Base-by-base conservation (phyloP, 2,329 filamentous ascomycete species). In the Aspergillus neoniger region DNA sequence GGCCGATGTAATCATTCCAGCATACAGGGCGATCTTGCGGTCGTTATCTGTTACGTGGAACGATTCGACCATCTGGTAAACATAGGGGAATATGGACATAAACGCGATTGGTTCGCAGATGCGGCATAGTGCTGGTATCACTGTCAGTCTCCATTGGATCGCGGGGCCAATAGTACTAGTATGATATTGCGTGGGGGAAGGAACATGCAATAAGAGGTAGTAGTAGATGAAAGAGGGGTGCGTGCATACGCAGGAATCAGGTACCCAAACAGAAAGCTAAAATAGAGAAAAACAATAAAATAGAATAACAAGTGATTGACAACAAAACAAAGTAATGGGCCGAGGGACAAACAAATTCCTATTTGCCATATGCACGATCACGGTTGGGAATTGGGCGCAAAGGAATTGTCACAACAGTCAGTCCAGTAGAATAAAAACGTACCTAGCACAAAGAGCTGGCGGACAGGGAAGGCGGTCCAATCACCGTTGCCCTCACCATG, bases 21-120 rank as follows among this genome's bases (percentile, higher is more conserved):
- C 92, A 76, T 96, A 98, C 59, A 97, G 86, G 14, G 93, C 91
- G 68, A 97, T 96, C 73, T 90, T 87, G 69, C 85, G 88, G 64
- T 90, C 82, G 72, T 92, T 87, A 50, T 91, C 83, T 64, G 92
- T 91, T 73, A 96, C 88, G 71, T 91, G 83, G 78, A 98, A 98
- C 63, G 92, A 92, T 70, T 92, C 84, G 69, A 98, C 90, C 95
- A 99, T 98, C 81, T 91, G 94, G 81, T 96, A 98, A 69, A 96
- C 92, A 77, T 98, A 99, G 1, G 95, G 95, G 75, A 99, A 98
- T 69, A 98, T 97, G 57, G 93, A 97, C 92, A 97, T 98, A 83
- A 99, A 98, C 5, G 95, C 95, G 76, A 99, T 98, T 55, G 95
- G 95, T 76, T 99, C 95, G 82, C 92, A 97, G 81, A 99, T 94